Conservation (phyloP, 164 flowering plant genomes). For the Aristolochia californica region DNA sequence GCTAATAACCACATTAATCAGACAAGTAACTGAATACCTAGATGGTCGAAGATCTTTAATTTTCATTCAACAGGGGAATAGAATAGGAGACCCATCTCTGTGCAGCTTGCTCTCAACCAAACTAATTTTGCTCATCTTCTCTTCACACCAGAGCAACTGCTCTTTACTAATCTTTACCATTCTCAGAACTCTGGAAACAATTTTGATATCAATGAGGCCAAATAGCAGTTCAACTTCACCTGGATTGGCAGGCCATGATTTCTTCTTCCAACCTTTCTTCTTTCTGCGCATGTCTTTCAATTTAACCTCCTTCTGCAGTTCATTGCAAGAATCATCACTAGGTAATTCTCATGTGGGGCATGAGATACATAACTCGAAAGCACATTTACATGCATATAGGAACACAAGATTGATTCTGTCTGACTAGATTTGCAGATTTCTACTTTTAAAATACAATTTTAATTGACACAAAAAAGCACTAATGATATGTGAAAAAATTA, state of each 20-base stretch:
- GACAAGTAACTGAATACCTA: constrained; percentile 2
- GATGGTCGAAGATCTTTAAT: background rate
- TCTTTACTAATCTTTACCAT: constrained; percentile 63
- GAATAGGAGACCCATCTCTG: constrained; percentile 61
- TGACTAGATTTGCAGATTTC: no score
- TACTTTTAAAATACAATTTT: no score
- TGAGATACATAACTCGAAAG: background rate
- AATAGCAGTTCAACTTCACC: constrained; percentile 59
- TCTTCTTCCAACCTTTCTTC: constrained; percentile 64
- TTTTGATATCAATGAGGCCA: constrained; percentile 50
- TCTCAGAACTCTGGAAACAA: constrained; percentile 56
- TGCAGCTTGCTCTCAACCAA: constrained; percentile 43
- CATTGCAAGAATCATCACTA: background rate
- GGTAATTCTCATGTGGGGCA: background rate
- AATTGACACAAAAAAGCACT: no score
- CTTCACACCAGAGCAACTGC: constrained; percentile 85
- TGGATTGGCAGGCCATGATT: constrained; percentile 49
- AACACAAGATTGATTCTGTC: no score
- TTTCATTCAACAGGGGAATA: constrained; percentile 50
- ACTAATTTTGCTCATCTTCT: constrained; percentile 71
- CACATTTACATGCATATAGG: no score
- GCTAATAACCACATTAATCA: background rate
- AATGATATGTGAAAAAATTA: no score
- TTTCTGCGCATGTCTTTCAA: constrained; percentile 63
- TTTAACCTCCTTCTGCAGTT: constrained; percentile 57